Percentiles rank a stretch among this genome's conserved stretches.
Evolutionary conservation across 192 early-diverging fungal species (phyloP).

Genomic region (Dissophora ornata): DNA sequence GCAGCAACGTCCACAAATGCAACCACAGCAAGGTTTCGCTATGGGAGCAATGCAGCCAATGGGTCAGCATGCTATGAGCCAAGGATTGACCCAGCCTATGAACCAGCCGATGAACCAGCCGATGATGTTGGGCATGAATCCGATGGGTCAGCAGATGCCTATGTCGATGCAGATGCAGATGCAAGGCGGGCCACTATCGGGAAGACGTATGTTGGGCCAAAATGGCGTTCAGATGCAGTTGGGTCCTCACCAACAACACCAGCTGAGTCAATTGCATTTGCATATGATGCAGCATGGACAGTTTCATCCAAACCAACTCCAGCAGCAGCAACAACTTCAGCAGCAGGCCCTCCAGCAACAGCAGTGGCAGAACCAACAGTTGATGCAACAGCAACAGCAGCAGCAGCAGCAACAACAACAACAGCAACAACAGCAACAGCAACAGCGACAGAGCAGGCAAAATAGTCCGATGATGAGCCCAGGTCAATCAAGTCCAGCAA

Average conservation of each 20-base stretch:
- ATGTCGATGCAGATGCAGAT: constrained; percentile 11
- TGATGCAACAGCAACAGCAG: constrained; percentile 12
- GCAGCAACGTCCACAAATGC: constrained; percentile 13
- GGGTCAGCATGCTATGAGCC: not conserved
- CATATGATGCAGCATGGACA: constrained; percentile 32
- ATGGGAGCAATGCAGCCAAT: not conserved
- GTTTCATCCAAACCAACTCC: constrained; percentile 8
- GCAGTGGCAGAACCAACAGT: constrained; percentile 18
- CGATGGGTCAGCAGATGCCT: constrained; percentile 7
- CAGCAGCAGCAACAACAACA: constrained; percentile 31
- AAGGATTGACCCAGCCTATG: constrained; percentile 3
- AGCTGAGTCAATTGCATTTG: constrained; percentile 22
- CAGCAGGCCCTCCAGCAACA: constrained; percentile 34
- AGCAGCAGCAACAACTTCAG: constrained; percentile 13
- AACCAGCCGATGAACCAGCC: constrained; percentile 13
- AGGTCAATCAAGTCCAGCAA: constrained; percentile 22
- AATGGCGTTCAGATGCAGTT: constrained; percentile 43
- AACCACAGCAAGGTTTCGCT: constrained; percentile 2
- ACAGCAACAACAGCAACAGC: constrained; percentile 28
- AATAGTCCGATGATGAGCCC: constrained; percentile 41
- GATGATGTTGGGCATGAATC: constrained; percentile 1
- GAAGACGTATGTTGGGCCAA: constrained; percentile 29
- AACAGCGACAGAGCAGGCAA: constrained; percentile 22
- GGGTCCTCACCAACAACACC: constrained; percentile 29
- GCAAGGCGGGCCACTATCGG: constrained; percentile 20